These are phyloP conservation scores for Trichophyton benhamiae DNA, from an alignment of 2,329 filamentous ascomycete species.

Conservation along the genomic window DNA sequence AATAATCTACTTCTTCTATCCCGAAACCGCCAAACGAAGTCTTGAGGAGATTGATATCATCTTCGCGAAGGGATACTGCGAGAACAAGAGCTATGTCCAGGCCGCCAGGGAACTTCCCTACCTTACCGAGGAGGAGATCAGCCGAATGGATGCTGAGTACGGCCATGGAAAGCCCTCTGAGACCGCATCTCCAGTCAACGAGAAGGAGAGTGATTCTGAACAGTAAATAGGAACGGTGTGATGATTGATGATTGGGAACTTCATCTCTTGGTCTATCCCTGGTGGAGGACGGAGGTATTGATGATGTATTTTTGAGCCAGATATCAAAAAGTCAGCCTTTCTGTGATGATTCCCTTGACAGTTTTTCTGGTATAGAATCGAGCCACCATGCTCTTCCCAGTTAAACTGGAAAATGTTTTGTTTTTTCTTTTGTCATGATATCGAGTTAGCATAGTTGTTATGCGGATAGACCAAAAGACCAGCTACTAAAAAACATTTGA, in stretches of 20 bases:
- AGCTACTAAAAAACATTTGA: neutral
- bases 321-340: neutral
- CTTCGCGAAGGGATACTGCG: conserved; percentile 20
- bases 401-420: neutral
- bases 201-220: neutral
- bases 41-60: conserved; percentile 23
- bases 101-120: conserved; percentile 5
- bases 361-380: neutral
- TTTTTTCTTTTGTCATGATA: neutral
- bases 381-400: neutral
- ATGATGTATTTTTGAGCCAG: neutral
- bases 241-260: neutral
- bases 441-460: neutral
- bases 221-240: neutral
- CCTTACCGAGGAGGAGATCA: conserved; percentile 4
- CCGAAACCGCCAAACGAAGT: conserved; percentile 40
- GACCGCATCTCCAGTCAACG: neutral
- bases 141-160: neutral
- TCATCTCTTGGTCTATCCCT: neutral
- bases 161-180: neutral
- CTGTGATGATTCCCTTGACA: neutral
- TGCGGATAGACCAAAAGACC: neutral
- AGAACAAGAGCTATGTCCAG: conserved; percentile 5
- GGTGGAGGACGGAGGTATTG: neutral
- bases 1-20: conserved; percentile 38